phyloP scores from a whole-genome alignment of 371 early-diverging fungal genomes.

The Thermomucor indicae-seudaticae region DNA sequence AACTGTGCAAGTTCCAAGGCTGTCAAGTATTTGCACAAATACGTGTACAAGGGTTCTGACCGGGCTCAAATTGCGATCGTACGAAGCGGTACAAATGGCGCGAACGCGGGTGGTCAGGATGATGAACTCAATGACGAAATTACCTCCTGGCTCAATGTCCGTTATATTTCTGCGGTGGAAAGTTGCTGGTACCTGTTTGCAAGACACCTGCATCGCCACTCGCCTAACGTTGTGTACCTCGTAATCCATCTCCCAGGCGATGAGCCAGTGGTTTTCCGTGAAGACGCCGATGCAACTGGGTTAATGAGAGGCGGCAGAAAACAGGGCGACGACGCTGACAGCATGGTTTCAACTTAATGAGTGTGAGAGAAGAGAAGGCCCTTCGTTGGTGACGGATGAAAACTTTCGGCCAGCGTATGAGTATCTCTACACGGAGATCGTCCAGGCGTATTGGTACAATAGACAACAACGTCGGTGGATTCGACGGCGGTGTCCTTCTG shows the following conservation, averaged over 20 bases:
- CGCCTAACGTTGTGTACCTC: background rate
- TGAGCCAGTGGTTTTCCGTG: background rate
- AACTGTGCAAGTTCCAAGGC: slow-evolving; percentile 7
- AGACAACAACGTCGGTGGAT: background rate
- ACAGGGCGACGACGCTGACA: background rate
- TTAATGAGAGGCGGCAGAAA: background rate
- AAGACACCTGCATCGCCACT: background rate
- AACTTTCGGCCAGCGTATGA: background rate
- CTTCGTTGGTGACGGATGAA: background rate
- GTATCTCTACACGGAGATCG: background rate
- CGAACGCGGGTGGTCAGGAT: background rate
- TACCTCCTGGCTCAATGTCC: background rate
- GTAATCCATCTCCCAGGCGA: background rate
- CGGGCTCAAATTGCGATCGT: background rate
- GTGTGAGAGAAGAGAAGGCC: no score
- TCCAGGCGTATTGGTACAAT: background rate
- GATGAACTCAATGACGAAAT: background rate
- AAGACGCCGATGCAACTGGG: background rate
- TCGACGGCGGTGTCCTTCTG: background rate
- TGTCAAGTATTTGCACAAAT: slow-evolving; percentile 38
- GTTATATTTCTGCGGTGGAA: background rate
- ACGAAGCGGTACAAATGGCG: background rate
- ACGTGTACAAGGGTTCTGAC: slow-evolving; percentile 16
- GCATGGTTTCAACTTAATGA: no score
- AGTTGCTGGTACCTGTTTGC: background rate